Conservation (phyloP, 2,329 filamentous ascomycete species). For the Paramyrothecium sp. region DNA sequence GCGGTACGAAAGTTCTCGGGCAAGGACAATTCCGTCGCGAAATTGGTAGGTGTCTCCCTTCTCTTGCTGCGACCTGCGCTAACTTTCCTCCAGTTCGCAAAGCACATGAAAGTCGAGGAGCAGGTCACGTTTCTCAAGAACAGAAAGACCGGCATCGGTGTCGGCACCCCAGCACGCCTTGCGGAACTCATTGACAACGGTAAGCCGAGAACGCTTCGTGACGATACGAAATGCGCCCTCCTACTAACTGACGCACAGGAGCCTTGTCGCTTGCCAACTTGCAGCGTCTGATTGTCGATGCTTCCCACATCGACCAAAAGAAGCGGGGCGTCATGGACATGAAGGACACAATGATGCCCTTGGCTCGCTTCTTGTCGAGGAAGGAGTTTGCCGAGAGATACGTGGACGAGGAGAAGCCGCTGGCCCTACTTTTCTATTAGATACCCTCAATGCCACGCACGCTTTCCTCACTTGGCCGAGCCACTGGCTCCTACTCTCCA, state of each 20-base stretch:
- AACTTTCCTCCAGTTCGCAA: slow-evolving; percentile 65
- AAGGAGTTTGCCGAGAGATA: slow-evolving; percentile 72
- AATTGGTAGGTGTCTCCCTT: slow-evolving; percentile 54
- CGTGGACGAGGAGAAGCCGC: slow-evolving; percentile 51
- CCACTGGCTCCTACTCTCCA: neutral
- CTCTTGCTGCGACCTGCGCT: neutral
- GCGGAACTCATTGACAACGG: slow-evolving; percentile 81
- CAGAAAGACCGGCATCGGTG: slow-evolving; percentile 75
- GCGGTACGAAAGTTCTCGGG: slow-evolving; percentile 75
- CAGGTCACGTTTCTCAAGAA: slow-evolving; percentile 73
- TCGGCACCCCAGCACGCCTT: slow-evolving; percentile 84
- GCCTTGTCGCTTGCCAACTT: slow-evolving; percentile 70
- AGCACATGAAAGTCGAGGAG: slow-evolving; percentile 94
- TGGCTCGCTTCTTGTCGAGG: slow-evolving; percentile 71
- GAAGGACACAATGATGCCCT: slow-evolving; percentile 83
- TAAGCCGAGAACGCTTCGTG: slow-evolving; percentile 33
- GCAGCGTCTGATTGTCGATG: slow-evolving; percentile 82
- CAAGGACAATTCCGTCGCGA: slow-evolving; percentile 76
- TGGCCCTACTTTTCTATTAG: slow-evolving; percentile 67
- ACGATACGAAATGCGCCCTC: neutral
- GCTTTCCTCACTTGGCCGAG: neutral
- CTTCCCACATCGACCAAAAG: slow-evolving; percentile 91
- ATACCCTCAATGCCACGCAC: slow-evolving; percentile 21
- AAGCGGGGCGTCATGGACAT: slow-evolving; percentile 93
- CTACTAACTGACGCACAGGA: slow-evolving; percentile 35